Conservation (phyloP, 2,329 filamentous ascomycete genomes). For the Colletotrichum gloeosporioides region DNA sequence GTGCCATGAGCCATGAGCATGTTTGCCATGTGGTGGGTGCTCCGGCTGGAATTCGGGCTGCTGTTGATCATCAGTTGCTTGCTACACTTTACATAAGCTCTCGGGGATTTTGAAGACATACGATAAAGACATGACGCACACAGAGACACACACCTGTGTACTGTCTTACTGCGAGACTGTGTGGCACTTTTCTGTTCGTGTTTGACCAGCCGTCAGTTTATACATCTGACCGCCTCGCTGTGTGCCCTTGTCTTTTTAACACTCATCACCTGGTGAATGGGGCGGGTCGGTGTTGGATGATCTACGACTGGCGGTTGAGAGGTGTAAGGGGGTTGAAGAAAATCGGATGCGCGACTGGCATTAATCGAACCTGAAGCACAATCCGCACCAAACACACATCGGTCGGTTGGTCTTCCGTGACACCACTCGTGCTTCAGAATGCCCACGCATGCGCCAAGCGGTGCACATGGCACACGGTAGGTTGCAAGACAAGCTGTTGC, state of each 20-base stretch:
- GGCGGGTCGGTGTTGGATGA: neutral
- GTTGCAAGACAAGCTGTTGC: constrained; percentile 3
- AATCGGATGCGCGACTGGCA: constrained; percentile 8
- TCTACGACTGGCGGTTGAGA: neutral
- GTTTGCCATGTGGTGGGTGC: constrained; percentile 18
- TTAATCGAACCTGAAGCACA: constrained; percentile 14
- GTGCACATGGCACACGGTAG: constrained; percentile 11
- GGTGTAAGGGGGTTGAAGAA: neutral
- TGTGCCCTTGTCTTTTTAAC: neutral
- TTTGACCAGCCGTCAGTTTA: neutral
- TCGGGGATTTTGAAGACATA: neutral
- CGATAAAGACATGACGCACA: neutral
- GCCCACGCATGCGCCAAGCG: constrained; percentile 24
- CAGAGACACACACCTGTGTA: neutral
- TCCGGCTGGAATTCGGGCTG: neutral
- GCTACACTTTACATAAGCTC: neutral
- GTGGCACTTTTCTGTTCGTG: neutral
- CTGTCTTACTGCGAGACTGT: neutral
- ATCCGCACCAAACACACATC: constrained; percentile 1
- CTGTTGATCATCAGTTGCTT: neutral
- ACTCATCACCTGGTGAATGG: neutral
- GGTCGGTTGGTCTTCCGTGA: constrained; percentile 19
- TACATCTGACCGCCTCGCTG: neutral
- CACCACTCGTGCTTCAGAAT: constrained; percentile 22
- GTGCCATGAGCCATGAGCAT: constrained; percentile 15